These are phyloP conservation scores for Jacaranda copaia DNA, from an alignment of 257 asterid genomes.

Conservation along the genomic window DNA sequence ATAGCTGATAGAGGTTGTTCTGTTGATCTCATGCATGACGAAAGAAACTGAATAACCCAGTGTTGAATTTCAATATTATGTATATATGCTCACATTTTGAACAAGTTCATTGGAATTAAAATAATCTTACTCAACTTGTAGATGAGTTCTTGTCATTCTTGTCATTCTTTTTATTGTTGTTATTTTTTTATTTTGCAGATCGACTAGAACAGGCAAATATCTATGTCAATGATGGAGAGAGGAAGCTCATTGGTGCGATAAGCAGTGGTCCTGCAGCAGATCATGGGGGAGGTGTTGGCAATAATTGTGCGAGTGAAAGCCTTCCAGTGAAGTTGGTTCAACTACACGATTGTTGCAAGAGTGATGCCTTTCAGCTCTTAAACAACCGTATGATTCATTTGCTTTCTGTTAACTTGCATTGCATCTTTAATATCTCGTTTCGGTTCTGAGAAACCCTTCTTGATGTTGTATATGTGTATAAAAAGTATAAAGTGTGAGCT, in stretches of 20 bases:
- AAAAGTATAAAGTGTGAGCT: too few species aligned
- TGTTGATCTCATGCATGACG: not conserved
- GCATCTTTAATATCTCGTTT: slow-evolving; percentile 31
- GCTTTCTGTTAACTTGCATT: slow-evolving; percentile 20
- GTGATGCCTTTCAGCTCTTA: slow-evolving; percentile 76
- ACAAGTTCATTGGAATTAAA: slow-evolving; percentile 4
- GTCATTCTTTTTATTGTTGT: slow-evolving; percentile 21
- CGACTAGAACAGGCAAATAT: slow-evolving; percentile 74
- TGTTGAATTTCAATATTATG: slow-evolving; percentile 6
- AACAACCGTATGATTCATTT: slow-evolving; percentile 64
- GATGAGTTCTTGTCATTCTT: slow-evolving; percentile 10
- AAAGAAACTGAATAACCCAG: not conserved
- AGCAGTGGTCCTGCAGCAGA: slow-evolving; percentile 56
- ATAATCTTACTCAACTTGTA: not conserved
- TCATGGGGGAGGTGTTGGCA: slow-evolving; percentile 62
- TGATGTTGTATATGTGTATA: too few species aligned
- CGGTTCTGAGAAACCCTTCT: not conserved
- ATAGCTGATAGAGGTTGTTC: not conserved
- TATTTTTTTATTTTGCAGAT: slow-evolving; percentile 51
- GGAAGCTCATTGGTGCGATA: slow-evolving; percentile 52
- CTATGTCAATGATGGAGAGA: slow-evolving; percentile 73
- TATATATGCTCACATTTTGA: not conserved
- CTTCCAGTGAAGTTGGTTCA: slow-evolving; percentile 58
- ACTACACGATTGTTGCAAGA: slow-evolving; percentile 68
- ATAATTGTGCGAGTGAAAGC: slow-evolving; percentile 52